Conservation (phyloP, 495 filamentous ascomycete genomes). For the Neurospora sp. region DNA sequence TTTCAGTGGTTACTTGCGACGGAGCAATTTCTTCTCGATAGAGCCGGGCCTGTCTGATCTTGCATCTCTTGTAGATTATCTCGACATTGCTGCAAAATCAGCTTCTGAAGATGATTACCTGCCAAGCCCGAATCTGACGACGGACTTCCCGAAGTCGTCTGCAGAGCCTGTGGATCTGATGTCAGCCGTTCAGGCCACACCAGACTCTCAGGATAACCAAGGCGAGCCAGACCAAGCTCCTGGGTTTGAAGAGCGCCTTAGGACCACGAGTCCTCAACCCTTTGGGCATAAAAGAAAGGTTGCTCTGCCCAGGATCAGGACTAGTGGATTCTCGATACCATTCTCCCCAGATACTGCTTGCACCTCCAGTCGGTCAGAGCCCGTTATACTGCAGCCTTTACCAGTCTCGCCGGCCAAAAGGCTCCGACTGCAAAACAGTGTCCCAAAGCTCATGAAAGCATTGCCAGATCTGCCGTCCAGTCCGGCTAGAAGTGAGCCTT, state of each 20-base stretch:
- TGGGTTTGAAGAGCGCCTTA: background rate
- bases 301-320: conserved; percentile 3
- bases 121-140: background rate
- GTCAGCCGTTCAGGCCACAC: background rate
- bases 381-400: conserved; percentile 31
- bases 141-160: background rate
- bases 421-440: conserved; percentile 38
- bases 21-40: conserved; percentile 13
- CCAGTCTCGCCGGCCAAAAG: conserved; percentile 37
- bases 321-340: background rate
- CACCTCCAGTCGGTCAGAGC: background rate
- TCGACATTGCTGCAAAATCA: conserved; percentile 5
- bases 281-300: conserved; percentile 5
- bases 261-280: background rate
- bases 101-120: background rate
- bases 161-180: background rate
- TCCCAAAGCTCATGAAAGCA: conserved; percentile 42
- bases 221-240: background rate
- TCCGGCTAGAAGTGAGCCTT: conserved; percentile 5
- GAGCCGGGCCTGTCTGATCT: conserved; percentile 16
- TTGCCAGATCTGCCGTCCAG: conserved; percentile 31
- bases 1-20: background rate
- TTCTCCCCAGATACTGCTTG: background rate
- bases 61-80: conserved; percentile 9
- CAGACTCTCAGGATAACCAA: background rate